Conservation (phyloP, 129 eudicot genomes). For the Tagetes patula region DNA sequence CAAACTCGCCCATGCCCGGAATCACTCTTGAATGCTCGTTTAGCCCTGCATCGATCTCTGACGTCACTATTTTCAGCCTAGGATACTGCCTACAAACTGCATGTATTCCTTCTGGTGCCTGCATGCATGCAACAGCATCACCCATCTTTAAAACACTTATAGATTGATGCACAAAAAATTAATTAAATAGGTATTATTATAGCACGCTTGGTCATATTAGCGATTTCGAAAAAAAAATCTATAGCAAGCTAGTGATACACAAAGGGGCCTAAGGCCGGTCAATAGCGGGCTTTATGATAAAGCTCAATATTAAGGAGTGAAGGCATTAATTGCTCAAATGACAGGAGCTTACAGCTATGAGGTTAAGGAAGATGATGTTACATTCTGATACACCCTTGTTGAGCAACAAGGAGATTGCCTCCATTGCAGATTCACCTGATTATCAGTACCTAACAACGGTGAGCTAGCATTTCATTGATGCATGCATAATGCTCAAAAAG, state of each 20-base stretch:
- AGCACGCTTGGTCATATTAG: too few species aligned
- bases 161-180: background rate
- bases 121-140: constrained; percentile 47
- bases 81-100: constrained; percentile 72
- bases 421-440: constrained; percentile 77
- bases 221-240: background rate
- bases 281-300: background rate
- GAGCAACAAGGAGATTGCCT: constrained; percentile 77
- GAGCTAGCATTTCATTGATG: background rate
- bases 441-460: background rate
- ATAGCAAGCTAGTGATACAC: background rate
- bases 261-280: background rate
- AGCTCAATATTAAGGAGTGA: background rate
- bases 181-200: too few species aligned
- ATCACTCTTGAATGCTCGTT: constrained; percentile 60
- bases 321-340: background rate
- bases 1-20: constrained; percentile 98
- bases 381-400: constrained; percentile 84
- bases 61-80: constrained; percentile 74
- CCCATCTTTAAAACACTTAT: background rate
- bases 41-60: constrained; percentile 70
- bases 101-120: constrained; percentile 94
- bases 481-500: background rate
- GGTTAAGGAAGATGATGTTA: constrained; percentile 82
- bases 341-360: constrained; percentile 61